Conservation (phyloP, 106 monocot genomes). For the Dendrobium huoshanense region DNA sequence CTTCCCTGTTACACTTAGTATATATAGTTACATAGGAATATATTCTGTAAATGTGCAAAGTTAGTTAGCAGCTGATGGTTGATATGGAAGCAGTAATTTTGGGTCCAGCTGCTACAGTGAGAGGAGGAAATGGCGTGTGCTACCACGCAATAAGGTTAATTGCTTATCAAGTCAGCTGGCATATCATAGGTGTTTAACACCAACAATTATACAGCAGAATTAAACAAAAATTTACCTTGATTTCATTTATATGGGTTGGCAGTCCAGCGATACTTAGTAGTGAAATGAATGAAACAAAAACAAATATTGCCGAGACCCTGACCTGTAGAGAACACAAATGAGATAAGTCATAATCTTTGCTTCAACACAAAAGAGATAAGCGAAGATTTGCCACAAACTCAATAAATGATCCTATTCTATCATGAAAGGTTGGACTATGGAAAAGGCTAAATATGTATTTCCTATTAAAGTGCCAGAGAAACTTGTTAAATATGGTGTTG, state of each 20-base stretch:
- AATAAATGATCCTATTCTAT: not conserved
- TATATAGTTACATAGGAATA: too few relatives aligned
- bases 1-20: too few relatives aligned
- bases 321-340: conserved; percentile 41
- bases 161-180: too few relatives aligned
- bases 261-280: conserved; percentile 78
- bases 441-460: not conserved
- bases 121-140: too few relatives aligned
- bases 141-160: too few relatives aligned
- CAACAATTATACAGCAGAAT: not conserved
- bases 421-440: not conserved
- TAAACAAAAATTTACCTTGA: conserved; percentile 41
- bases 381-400: not conserved
- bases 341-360: not conserved
- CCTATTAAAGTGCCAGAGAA: not conserved
- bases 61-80: too few relatives aligned
- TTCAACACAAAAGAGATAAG: not conserved
- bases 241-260: conserved; percentile 79
- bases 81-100: too few relatives aligned
- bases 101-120: too few relatives aligned
- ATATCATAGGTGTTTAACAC: too few relatives aligned
- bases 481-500: not conserved
- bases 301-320: conserved; percentile 82
- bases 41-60: too few relatives aligned
- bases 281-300: conserved; percentile 74